phyloP scores from a whole-genome alignment of 768 basidiomycete genomes.

The Agaricus sinodeliciosus region DNA sequence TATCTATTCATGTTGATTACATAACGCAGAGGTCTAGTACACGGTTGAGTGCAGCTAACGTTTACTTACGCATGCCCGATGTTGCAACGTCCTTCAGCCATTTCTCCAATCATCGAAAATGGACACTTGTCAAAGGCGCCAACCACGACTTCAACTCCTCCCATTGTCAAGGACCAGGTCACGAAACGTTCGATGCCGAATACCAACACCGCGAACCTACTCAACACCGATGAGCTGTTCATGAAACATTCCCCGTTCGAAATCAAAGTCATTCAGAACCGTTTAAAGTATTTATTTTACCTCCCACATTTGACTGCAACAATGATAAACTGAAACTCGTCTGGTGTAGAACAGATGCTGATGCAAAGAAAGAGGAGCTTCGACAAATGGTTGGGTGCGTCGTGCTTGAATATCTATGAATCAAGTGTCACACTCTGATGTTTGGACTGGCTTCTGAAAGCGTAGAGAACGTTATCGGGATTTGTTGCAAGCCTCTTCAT shows the following conservation, averaged over 20 bases:
- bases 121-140: background rate
- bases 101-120: background rate
- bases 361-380: conserved; percentile 83
- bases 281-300: conserved; percentile 45
- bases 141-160: background rate
- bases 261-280: conserved; percentile 60
- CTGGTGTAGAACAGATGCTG: conserved; percentile 60
- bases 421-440: conserved; percentile 6
- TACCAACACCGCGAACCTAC: background rate
- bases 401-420: background rate
- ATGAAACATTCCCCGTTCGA: conserved; percentile 63
- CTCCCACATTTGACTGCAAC: background rate
- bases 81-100: conserved; percentile 4
- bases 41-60: background rate
- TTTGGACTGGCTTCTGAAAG: conserved; percentile 42
- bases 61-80: background rate
- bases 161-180: background rate
- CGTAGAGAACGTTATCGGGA: conserved; percentile 86
- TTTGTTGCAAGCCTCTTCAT: conserved; percentile 77
- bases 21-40: background rate
- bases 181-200: conserved; percentile 1
- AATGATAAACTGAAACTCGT: background rate
- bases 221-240: conserved; percentile 73
- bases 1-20: background rate
- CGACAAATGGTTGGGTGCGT: conserved; percentile 91